These are phyloP conservation scores for Neonectria sp. DNA, from an alignment of 2,329 filamentous ascomycete species.

Conservation along the genomic window DNA sequence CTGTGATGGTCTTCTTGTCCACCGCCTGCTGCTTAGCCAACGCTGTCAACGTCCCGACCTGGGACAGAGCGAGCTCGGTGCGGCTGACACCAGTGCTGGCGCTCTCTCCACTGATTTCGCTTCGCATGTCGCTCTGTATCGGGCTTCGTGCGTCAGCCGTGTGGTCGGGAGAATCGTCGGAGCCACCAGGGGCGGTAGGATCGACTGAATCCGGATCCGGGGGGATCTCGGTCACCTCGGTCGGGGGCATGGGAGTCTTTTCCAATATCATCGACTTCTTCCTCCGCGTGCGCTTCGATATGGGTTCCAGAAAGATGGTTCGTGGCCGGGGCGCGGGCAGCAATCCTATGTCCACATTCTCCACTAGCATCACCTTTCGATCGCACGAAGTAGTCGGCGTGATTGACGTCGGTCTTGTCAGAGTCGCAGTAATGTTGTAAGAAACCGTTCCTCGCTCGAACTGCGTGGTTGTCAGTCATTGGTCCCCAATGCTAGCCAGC, in stretches of 20 bases:
- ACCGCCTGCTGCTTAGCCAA: slow-evolving; percentile 60
- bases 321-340: slow-evolving; percentile 82
- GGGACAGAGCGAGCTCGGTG: slow-evolving; percentile 58
- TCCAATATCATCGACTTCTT: slow-evolving; percentile 69
- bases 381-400: slow-evolving; percentile 85
- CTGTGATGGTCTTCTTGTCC: slow-evolving; percentile 86
- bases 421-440: slow-evolving; percentile 90
- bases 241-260: slow-evolving; percentile 58
- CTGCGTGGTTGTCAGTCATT: slow-evolving; percentile 61
- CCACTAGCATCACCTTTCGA: slow-evolving; percentile 82
- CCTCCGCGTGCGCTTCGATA: slow-evolving; percentile 78
- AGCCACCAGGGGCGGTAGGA: slow-evolving; percentile 56
- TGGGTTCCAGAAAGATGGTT: slow-evolving; percentile 89
- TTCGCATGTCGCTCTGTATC: slow-evolving; percentile 70
- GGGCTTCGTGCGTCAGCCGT: slow-evolving; percentile 58
- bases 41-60: slow-evolving; percentile 49
- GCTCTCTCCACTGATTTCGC: slow-evolving; percentile 81
- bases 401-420: slow-evolving; percentile 91
- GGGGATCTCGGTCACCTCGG: slow-evolving; percentile 56
- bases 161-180: slow-evolving; percentile 56
- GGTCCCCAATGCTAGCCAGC: background rate
- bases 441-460: slow-evolving; percentile 96
- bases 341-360: slow-evolving; percentile 87
- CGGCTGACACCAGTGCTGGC: slow-evolving; percentile 75
- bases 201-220: slow-evolving; percentile 57